Base-by-base conservation (phyloP, 1,284 basidiomycete genomes). In the Lentinula novae-zelandiae region DNA sequence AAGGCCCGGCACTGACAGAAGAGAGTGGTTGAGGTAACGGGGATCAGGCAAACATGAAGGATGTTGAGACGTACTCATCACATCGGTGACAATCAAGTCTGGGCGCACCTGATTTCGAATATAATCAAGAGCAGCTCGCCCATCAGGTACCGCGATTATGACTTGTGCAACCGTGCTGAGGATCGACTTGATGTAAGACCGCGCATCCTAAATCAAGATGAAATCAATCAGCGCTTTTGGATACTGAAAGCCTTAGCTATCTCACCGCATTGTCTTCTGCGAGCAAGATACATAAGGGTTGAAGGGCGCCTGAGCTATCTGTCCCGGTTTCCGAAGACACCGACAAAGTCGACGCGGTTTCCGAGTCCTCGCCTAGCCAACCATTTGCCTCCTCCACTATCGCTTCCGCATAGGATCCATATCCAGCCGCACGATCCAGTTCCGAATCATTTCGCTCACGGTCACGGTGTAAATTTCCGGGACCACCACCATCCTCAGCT, bases 21-120 rank as follows among this genome's bases (percentile, higher is more conserved):
- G 6, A 52, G 15, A 27, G 27, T 3, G 27, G 3, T 27, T 27
- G 27, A 27, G 27, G 27, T 27, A 4, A 27, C 20, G 49, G 13
- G 13, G 3, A 31, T 52, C 13, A 52, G 31, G 33, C 34, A 22
- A 31, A 9, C 1, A 31, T n/a, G 6, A 36, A 53, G 20, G 10
- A 42, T 38, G 17, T 17, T 46, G 13, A 12, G 9, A n/a, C 34
- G 13, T 33, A 46, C 60, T 75, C 71, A 75, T 75, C 10, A 76
- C 70, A 57, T 79, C 78, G 1, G 73, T 70, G 12, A 77, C 65
- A 55, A 78, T 70, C 66, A 51, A 70, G 69, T 64, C 64, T 5
- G 67, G 71, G 8, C 34, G 38, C 17, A 53, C 53, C 8, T 61
- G 53, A n/a, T 61, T 61, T 27, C 65, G 58, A 50, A 71, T 71